phyloP scores from a whole-genome alignment of 805 yeast species.

The Saccharomycopsis sp. region DNA sequence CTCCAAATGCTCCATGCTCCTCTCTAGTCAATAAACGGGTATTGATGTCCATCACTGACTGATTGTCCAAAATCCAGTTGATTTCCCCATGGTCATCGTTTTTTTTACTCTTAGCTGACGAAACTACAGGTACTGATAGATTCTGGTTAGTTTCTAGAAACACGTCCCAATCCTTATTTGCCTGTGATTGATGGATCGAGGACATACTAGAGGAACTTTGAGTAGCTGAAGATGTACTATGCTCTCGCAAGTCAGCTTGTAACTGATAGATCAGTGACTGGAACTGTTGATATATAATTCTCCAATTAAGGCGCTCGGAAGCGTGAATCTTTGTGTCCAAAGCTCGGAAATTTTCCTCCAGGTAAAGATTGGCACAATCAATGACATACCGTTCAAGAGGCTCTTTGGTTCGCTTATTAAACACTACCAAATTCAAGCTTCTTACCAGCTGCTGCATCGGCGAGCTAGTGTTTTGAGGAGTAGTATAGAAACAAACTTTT shows the following conservation, averaged over 20 bases:
- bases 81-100: slow-evolving; percentile 1
- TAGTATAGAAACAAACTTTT: slow-evolving; percentile 4
- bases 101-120: background rate
- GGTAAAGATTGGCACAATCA: slow-evolving; percentile 5
- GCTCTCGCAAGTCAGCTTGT: slow-evolving; percentile 3
- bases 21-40: background rate
- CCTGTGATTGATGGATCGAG: too few species aligned
- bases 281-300: slow-evolving; percentile 12
- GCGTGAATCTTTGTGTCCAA: background rate
- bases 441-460: background rate
- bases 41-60: slow-evolving; percentile 1
- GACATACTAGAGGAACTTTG: too few species aligned
- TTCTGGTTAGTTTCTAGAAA: slow-evolving; percentile 3
- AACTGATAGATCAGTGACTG: slow-evolving; percentile 12
- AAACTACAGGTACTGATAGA: background rate
- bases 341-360: slow-evolving; percentile 1
- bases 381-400: slow-evolving; percentile 15
- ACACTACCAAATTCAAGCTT: slow-evolving; percentile 13
- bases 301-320: slow-evolving; percentile 13
- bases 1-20: background rate
- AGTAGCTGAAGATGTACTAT: background rate
- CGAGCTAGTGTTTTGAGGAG: background rate
- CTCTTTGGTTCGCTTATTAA: background rate
- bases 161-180: background rate
- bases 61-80: slow-evolving; percentile 5